Evolutionary conservation across 73 alveolate species (phyloP).

Genomic region (Tetrahymena malaccensis): DNA sequence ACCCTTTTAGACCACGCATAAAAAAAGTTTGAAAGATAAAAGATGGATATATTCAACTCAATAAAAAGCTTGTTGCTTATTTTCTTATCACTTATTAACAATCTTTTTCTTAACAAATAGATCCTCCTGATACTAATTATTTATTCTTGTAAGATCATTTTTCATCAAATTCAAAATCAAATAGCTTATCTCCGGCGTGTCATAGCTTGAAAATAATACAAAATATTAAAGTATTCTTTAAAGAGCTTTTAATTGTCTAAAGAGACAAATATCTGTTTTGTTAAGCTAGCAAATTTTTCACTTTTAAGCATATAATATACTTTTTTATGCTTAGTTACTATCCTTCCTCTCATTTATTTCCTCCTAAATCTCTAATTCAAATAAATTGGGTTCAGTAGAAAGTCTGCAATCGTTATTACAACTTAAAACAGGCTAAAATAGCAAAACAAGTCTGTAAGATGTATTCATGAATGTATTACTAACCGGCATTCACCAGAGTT

Average conservation of each 20-base stretch:
- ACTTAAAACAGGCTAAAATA: too few species aligned
- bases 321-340: not conserved
- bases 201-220: not conserved
- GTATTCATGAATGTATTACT: not conserved
- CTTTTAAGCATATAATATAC: not conserved
- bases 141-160: not conserved
- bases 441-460: not conserved
- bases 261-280: not conserved
- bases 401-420: not conserved
- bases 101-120: not conserved
- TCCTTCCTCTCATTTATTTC: not conserved
- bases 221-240: not conserved
- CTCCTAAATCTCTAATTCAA: too few species aligned
- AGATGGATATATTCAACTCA: not conserved
- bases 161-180: not conserved
- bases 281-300: not conserved
- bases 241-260: not conserved
- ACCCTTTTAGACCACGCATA: not conserved
- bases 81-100: not conserved
- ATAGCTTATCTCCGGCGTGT: not conserved
- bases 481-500: too few species aligned
- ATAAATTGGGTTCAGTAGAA: not conserved
- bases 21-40: too few species aligned
- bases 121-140: not conserved
- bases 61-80: not conserved